A percentile compares a stretch with the other conserved stretches of the same genome.
Evolutionary conservation across 176 grass and related monocot genomes (phyloP).

Genomic region (Aegilops bicornis): DNA sequence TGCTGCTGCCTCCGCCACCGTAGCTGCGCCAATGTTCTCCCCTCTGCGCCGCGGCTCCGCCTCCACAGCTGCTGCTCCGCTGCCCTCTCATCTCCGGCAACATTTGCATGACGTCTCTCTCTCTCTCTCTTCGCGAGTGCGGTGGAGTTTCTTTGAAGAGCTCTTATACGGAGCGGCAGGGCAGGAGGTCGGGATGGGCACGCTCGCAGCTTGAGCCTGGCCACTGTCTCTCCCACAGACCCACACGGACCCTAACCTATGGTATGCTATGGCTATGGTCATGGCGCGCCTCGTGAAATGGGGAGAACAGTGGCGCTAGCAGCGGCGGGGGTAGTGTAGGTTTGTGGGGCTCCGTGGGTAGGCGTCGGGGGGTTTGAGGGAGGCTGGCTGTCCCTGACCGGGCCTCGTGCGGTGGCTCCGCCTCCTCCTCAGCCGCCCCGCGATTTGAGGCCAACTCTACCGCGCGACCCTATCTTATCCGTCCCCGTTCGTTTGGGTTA

Average conservation of each 20-base stretch:
- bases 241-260: no score
- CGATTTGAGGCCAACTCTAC: conserved; percentile 91
- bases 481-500: no score
- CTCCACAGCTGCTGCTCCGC: background rate
- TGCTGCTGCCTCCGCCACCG: background rate
- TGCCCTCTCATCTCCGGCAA: background rate
- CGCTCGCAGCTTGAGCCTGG: background rate
- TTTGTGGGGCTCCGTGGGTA: background rate
- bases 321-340: no score
- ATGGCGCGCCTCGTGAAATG: conserved; percentile 37
- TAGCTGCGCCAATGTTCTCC: background rate
- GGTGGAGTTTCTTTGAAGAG: background rate
- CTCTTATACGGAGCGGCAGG: no score
- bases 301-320: background rate
- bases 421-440: conserved; percentile 49
- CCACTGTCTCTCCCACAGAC: background rate
- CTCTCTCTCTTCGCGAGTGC: background rate
- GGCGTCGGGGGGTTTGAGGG: conserved; percentile 6
- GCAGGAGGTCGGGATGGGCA: background rate
- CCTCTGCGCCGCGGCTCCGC: no score
- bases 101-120: background rate
- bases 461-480: no score
- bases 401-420: background rate
- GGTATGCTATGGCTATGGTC: background rate
- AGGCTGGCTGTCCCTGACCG: background rate